Conservation (phyloP, 257 asterid species). For the Rehmannia glutinosa region DNA sequence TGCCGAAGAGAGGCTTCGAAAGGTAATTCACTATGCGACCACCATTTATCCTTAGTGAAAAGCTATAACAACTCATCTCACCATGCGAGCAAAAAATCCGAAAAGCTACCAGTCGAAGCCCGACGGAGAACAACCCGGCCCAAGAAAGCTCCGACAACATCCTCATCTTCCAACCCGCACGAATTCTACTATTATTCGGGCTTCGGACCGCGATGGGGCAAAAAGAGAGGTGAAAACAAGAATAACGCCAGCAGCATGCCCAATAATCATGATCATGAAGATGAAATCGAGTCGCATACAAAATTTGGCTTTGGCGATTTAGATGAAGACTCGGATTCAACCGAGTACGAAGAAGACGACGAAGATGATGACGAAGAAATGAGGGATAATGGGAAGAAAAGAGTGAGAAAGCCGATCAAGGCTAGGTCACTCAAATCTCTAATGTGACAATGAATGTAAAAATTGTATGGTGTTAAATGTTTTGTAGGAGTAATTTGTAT, state of each 20-base stretch:
- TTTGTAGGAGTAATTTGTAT: background rate
- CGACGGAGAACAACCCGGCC: slow-evolving; percentile 25
- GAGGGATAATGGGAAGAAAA: slow-evolving; percentile 28
- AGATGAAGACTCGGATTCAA: slow-evolving; percentile 18
- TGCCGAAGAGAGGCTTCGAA: slow-evolving; percentile 36
- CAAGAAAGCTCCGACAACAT: slow-evolving; percentile 27
- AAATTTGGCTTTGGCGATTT: too few species aligned
- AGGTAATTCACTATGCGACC: slow-evolving; percentile 45
- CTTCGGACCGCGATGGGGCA: slow-evolving; percentile 75
- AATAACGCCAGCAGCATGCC: too few species aligned
- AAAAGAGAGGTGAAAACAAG: slow-evolving; percentile 50
- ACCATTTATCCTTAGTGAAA: slow-evolving; percentile 30
- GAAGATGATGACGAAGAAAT: slow-evolving; percentile 20
- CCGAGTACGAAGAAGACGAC: slow-evolving; percentile 30
- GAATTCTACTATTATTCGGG: slow-evolving; percentile 73
- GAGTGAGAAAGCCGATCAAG: slow-evolving; percentile 58
- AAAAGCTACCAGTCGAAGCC: slow-evolving; percentile 3
- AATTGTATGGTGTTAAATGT: background rate
- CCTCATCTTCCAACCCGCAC: slow-evolving; percentile 30
- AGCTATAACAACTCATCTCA: slow-evolving; percentile 18
- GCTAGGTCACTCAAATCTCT: slow-evolving; percentile 78
- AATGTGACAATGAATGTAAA: slow-evolving; percentile 35
- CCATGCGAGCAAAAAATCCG: slow-evolving; percentile 20
- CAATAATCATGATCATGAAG: too few species aligned
- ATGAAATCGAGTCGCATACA: too few species aligned